Evolutionary conservation across 1,284 basidiomycete genomes (phyloP).

Genomic region (Schizophyllum amplum): DNA sequence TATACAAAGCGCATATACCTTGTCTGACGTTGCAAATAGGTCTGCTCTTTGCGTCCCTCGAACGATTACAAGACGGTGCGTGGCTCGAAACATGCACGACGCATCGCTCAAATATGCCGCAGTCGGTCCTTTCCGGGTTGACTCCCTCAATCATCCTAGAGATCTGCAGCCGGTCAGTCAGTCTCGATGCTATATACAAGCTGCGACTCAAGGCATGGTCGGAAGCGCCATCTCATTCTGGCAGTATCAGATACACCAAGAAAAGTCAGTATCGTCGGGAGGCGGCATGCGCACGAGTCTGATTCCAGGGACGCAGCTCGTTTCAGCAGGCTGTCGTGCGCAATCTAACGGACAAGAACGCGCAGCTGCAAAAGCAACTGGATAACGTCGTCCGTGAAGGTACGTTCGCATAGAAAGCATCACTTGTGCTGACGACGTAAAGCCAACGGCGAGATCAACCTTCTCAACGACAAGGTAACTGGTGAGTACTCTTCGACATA

Average conservation of each 20-base stretch:
- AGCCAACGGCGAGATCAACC: conserved; percentile 73
- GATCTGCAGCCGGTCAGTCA: conserved; percentile 63
- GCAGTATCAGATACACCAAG: conserved; percentile 83
- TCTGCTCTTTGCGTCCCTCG: conserved; percentile 70
- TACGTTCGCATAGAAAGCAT: conserved; percentile 16
- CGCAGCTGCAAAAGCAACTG: conserved; percentile 72
- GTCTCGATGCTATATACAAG: neutral
- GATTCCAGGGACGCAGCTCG: conserved; percentile 36
- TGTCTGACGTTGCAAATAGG: conserved; percentile 30
- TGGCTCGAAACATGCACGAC: conserved; percentile 24
- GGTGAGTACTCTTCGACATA: conserved; percentile 29
- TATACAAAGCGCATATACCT: conserved; percentile 4
- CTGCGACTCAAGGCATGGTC: neutral
- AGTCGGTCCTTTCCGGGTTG: conserved; percentile 81
- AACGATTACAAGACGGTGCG: conserved; percentile 79
- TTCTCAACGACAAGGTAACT: conserved; percentile 57
- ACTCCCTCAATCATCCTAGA: conserved; percentile 67
- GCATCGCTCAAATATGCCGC: conserved; percentile 8
- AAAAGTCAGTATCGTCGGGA: conserved; percentile 41
- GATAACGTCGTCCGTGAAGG: conserved; percentile 78
- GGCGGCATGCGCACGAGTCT: conserved; percentile 5
- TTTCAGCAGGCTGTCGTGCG: conserved; percentile 76
- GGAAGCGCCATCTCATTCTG: conserved; percentile 76
- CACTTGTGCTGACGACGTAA: neutral
- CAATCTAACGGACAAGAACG: conserved; percentile 71